A percentile compares a stretch with the other conserved stretches of the same genome.
These are phyloP conservation scores for Quercus ilex DNA, from an alignment of 306 rosid species.

Conservation along the genomic window DNA sequence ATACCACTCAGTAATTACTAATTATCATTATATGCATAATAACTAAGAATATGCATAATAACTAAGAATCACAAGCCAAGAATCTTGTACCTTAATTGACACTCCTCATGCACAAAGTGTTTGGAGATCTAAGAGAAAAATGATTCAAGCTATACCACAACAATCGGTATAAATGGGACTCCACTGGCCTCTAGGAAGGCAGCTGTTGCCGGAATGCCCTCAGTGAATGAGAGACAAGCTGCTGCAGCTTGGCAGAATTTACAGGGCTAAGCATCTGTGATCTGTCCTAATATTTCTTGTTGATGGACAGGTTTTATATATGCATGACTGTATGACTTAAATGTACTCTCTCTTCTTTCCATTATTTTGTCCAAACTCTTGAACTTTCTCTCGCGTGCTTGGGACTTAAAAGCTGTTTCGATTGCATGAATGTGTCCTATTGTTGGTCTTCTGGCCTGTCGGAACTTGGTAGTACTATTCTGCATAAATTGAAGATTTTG, in stretches of 20 bases:
- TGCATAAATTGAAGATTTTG: not conserved
- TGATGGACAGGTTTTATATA: too few species aligned
- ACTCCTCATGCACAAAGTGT: too few species aligned
- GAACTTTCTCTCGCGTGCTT: not conserved
- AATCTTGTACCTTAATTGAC: too few species aligned
- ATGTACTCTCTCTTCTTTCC: not conserved
- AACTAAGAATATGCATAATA: too few species aligned
- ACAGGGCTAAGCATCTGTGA: too few species aligned
- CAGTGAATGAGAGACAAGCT: not conserved
- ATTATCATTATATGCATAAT: too few species aligned
- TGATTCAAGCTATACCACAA: too few species aligned
- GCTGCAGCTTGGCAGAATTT: too few species aligned
- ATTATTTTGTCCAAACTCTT: conserved; percentile 2
- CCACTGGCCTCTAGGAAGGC: conserved; percentile 86
- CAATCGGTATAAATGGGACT: conserved; percentile 35
- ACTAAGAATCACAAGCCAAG: too few species aligned
- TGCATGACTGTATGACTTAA: not conserved
- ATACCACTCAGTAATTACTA: too few species aligned
- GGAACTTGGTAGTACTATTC: not conserved
- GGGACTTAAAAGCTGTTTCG: not conserved
- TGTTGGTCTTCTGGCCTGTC: not conserved
- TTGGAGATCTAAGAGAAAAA: too few species aligned
- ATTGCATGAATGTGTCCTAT: not conserved
- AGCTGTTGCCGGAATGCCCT: conserved; percentile 88
- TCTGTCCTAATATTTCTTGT: too few species aligned